Evolutionary conservation across 768 basidiomycete species (phyloP), one percentile per base, ranked within the genome.

Genomic region (Russula sp.): DNA sequence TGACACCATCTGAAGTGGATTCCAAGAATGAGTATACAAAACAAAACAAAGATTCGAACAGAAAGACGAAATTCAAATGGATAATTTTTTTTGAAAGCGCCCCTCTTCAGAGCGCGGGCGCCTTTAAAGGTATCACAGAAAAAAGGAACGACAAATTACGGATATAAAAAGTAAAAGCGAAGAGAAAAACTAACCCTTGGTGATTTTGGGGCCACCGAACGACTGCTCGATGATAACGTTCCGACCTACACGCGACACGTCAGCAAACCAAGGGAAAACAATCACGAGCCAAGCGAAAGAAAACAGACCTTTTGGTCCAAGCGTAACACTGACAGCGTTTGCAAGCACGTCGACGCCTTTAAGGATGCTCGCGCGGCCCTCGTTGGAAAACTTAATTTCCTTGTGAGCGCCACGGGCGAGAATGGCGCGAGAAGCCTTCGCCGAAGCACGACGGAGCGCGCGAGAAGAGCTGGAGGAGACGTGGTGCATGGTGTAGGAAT

Each of bases 161-260:
- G 0, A 24, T 10, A 44, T 32, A 8, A 14, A 3, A 42, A 22
- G 16, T 10, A 6, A 50, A 24, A 57, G 11, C 3, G 8, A n/a
- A 20, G 49, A 34, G 40, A 22, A 28, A 42, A 10, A 20, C 82
- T 57, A 63, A 91, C 92, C 93, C 77, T 97, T 98, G 72, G 95
- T 98, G 75, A 98, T 97, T 79, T 97, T 94, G 56, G 91, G 90
- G 38, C 90, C 88, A 68, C 91, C 91, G 71, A 83, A 93, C 50
- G 89, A 82, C 79, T 93, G 90, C 78, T 98, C 96, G 72, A 98
- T 97, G 80, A 98, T 98, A 74, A 98, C 96, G 76, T 97, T 99
- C 73, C 95, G 86, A 70, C 94, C 93, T 92, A 64, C 3, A 57
- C 62, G 18, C 53, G 34, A 38, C 42, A 51, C 50, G 69, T 73